Evolutionary conservation across 331 rosid genomes (phyloP), one percentile per base, ranked within the genome.

Genomic region (Malus hybrid): DNA sequence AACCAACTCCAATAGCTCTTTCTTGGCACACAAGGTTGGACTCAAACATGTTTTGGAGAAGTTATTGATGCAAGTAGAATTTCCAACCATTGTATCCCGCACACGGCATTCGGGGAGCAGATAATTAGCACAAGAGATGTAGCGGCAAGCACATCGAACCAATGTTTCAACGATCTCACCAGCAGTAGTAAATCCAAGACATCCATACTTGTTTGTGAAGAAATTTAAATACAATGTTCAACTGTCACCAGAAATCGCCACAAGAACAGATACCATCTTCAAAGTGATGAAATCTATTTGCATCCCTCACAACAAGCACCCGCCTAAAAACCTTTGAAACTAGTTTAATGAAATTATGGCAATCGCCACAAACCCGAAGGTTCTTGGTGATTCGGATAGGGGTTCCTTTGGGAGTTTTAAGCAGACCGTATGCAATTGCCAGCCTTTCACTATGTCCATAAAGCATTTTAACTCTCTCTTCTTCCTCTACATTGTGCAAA

Each of bases 361-460:
- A 90, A 83, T 92, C 93, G 32, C 85, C 78, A 68, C 97, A 92
- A 63, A 90, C 81, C 59, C 97, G 74, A 72, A 92, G 93, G 81
- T 88, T 92, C 82, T 86, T 92, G 1, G 86, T 67, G 67, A 92
- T 86, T 75, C 93, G 83, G 67, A 92, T 81, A 28, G 85, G 56
- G 70, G 80, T 77, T 70, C 88, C 82, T 63, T 85, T 65, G 5
- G 88, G 82, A 44, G 85, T 87, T 46, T 67, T 71, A 81, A 89
- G 86, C 48, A 92, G 73, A 52, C 91, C 96, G 85, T 82, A 88
- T 39, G 89, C 84, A 82, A 92, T 85, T 44, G 97, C 97, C 71
- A 92, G 78, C 74, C 96, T 90, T 75, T 92, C 97, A 81, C 97
- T 90, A 74, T 90, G 96, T 70, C 86, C 92, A 78, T 87, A 71